Conservation (phyloP, 306 rosid species). For the Trichosanthes truncata region DNA sequence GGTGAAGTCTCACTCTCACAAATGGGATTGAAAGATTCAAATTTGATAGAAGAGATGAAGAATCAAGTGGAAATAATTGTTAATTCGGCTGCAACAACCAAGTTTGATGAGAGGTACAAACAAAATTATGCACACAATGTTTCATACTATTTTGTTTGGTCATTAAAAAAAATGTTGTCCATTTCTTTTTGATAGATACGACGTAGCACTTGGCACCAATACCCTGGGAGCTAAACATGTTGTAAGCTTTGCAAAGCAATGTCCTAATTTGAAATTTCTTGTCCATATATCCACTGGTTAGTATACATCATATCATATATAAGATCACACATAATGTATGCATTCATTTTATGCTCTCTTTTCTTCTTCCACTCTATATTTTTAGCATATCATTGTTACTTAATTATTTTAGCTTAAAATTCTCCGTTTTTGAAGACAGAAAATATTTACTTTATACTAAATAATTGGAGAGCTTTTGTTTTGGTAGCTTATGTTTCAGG, state of each 20-base stretch:
- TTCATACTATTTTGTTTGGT: too few species aligned
- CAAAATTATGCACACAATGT: not conserved
- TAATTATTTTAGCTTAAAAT: not conserved
- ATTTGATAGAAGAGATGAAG: constrained; percentile 31
- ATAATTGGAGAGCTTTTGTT: not conserved
- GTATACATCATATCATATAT: not conserved
- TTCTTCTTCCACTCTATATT: too few species aligned
- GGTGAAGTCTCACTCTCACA: constrained; percentile 50
- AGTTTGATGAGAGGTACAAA: constrained; percentile 66
- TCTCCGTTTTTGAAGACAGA: not conserved
- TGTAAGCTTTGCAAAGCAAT: constrained; percentile 56
- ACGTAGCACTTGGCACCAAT: constrained; percentile 48
- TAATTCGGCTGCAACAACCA: constrained; percentile 76
- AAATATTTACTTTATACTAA: not conserved
- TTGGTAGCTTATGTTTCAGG: constrained; percentile 66
- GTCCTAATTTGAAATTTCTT: constrained; percentile 37
- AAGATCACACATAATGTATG: too few species aligned
- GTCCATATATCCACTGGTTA: constrained; percentile 78
- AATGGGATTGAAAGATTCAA: constrained; percentile 43
- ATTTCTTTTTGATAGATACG: constrained; percentile 34
- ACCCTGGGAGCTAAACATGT: constrained; percentile 54
- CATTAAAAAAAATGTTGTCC: not conserved
- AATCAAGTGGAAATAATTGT: constrained; percentile 39
- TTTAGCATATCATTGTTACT: too few species aligned
- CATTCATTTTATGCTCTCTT: too few species aligned